Evolutionary conservation across 2,329 filamentous ascomycete species (phyloP).

Genomic region (Clarireedia paspali): DNA sequence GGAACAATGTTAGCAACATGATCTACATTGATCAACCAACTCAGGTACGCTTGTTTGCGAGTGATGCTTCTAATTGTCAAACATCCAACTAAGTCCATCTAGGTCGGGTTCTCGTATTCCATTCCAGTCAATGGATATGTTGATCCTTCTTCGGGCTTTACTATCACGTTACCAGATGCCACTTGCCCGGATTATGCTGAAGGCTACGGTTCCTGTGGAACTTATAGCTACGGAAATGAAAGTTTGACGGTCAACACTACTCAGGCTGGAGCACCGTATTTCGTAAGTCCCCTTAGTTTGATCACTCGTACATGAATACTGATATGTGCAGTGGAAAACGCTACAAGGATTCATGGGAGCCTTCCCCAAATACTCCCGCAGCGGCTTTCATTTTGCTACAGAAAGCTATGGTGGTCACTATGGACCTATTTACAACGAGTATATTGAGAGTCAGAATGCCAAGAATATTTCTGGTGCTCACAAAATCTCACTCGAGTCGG

Average conservation of each 20-base stretch:
- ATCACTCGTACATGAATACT: background rate
- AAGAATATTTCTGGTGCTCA: slow-evolving; percentile 40
- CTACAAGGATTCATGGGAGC: slow-evolving; percentile 56
- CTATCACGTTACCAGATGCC: slow-evolving; percentile 38
- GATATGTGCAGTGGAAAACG: slow-evolving; percentile 36
- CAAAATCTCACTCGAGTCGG: slow-evolving; percentile 39
- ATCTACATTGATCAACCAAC: slow-evolving; percentile 30
- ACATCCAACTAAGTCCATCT: background rate
- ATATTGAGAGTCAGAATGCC: slow-evolving; percentile 54
- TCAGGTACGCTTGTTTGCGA: slow-evolving; percentile 12
- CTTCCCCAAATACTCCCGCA: slow-evolving; percentile 43
- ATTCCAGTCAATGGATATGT: slow-evolving; percentile 20
- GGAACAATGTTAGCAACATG: slow-evolving; percentile 51
- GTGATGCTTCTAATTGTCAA: background rate
- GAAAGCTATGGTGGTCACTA: slow-evolving; percentile 54
- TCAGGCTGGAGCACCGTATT: slow-evolving; percentile 44
- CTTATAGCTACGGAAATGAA: slow-evolving; percentile 44
- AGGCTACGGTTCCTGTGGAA: slow-evolving; percentile 38
- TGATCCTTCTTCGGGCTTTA: slow-evolving; percentile 13
- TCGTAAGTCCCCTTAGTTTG: slow-evolving; percentile 31
- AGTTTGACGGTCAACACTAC: slow-evolving; percentile 46
- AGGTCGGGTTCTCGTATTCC: slow-evolving; percentile 32
- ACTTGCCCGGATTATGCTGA: slow-evolving; percentile 44
- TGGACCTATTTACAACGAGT: slow-evolving; percentile 49
- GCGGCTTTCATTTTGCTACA: slow-evolving; percentile 46